Evolutionary conservation across 2,329 filamentous ascomycete genomes (phyloP).

Genomic region (Hymenoscyphus infarciens): DNA sequence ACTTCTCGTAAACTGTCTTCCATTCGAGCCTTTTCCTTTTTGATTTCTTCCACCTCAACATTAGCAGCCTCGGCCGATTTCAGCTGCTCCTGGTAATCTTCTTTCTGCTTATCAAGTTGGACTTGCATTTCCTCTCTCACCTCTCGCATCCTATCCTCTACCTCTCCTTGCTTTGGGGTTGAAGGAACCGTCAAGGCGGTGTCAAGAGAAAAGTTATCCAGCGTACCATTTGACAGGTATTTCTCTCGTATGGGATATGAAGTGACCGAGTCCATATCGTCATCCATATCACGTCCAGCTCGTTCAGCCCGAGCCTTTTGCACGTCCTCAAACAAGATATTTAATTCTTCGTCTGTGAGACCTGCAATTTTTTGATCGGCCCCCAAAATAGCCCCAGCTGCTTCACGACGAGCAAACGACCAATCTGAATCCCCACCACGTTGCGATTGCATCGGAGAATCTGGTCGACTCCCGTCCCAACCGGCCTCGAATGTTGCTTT

Average conservation of each 20-base stretch:
- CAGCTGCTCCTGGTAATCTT: conserved; percentile 74
- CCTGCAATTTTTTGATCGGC: conserved; percentile 88
- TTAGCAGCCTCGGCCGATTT: conserved; percentile 71
- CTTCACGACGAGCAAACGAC: conserved; percentile 89
- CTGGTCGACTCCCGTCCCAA: conserved; percentile 66
- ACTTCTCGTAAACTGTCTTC: conserved; percentile 72
- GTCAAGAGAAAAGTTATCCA: conserved; percentile 95
- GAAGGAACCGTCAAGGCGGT: conserved; percentile 92
- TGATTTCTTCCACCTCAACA: conserved; percentile 78
- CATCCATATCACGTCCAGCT: conserved; percentile 74
- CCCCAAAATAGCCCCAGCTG: conserved; percentile 85
- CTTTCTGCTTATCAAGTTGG: conserved; percentile 79
- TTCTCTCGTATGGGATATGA: conserved; percentile 90
- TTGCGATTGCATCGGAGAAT: conserved; percentile 71
- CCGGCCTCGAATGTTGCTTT: conserved; percentile 75
- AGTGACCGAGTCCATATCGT: conserved; percentile 83
- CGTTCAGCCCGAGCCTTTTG: conserved; percentile 78
- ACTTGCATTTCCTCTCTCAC: conserved; percentile 79
- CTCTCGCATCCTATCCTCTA: conserved; percentile 70
- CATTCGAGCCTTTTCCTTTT: conserved; percentile 79
- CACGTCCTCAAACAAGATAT: conserved; percentile 89
- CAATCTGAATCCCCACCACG: conserved; percentile 83
- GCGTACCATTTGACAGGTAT: conserved; percentile 88
- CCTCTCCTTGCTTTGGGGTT: conserved; percentile 75
- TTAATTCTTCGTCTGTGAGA: conserved; percentile 89